Base-by-base conservation (phyloP, 148 eudicot genomes). In the Persicaria maculosa region DNA sequence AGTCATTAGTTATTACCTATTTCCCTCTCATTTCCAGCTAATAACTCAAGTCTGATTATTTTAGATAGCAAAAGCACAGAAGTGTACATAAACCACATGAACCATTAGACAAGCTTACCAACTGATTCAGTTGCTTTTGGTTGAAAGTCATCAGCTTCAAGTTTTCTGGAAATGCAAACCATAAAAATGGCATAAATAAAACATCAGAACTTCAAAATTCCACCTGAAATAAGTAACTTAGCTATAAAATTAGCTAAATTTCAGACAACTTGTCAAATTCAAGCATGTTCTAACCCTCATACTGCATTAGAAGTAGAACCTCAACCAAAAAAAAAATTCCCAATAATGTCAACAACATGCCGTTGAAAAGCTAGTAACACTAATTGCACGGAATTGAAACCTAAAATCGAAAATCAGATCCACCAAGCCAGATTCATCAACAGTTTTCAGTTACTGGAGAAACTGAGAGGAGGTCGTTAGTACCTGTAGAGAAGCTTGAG, bases 401-500 rank as follows among this genome's bases (percentile, higher is more conserved):
- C 70, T 65, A 65, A 50, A 47, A 47, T 72, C 58, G 6, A 52
- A 16, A 54, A 67, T 6, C 50, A 74, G 72, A 36, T 36, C 70
- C 17, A 48, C 3, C 20, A 64, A 10, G 61, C 19, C 10, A 68
- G 16, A 45, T 25, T 43, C 1, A 16, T 22, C 25, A 44, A 74
- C 25, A 43, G 14, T 8, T 22, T 15, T 3, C 31, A 65, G 31
- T 12, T 11, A 50, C 10, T 25, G 4, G 7, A 25, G 65, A 72
- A 71, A 19, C 4, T 40, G 11, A 10, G 48, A 16, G 20, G n/a
- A 31, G 74, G 44, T 25, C 4, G 72, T 16, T 0, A 47, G 48
- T n/a, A 86, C 94, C 97, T 85, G 80, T 80, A 72, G 16, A 87
- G 86, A 79, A 90, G 89, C 68, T 84, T 91, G 77, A 86, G 83